These are phyloP conservation scores for Acorus calamus DNA, from an alignment of 106 monocot species.

Conservation along the genomic window DNA sequence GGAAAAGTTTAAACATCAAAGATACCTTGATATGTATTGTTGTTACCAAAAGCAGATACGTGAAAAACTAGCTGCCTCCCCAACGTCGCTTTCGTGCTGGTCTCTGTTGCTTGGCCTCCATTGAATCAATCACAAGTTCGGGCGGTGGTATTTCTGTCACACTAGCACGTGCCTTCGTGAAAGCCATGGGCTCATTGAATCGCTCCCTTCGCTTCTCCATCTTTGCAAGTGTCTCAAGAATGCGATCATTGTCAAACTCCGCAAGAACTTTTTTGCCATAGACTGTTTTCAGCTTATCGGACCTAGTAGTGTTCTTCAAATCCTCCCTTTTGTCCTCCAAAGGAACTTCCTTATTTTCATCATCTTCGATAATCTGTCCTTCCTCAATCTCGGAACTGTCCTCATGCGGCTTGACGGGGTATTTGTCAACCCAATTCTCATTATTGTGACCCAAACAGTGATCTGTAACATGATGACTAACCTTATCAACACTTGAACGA, in stretches of 20 bases:
- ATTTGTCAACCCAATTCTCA: not conserved
- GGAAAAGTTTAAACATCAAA: too few species aligned
- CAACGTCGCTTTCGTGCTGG: constrained; percentile 47
- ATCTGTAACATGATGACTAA: not conserved
- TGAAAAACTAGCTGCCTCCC: constrained; percentile 11
- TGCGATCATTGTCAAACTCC: constrained; percentile 18
- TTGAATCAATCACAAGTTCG: too few species aligned
- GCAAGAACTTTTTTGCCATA: constrained; percentile 2
- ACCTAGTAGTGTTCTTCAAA: not conserved
- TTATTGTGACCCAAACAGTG: not conserved
- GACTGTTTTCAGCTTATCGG: not conserved
- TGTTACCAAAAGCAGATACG: too few species aligned
- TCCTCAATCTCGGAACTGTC: constrained; percentile 38
- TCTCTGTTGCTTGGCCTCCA: constrained; percentile 21
- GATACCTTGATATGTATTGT: too few species aligned
- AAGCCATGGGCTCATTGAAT: constrained; percentile 36
- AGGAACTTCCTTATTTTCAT: constrained; percentile 7
- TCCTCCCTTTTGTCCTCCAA: not conserved
- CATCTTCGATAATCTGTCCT: constrained; percentile 37
- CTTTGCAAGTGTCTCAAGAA: constrained; percentile 38
- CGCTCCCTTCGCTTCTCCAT: constrained; percentile 52
- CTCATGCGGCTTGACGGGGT: not conserved
- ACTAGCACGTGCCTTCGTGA: constrained; percentile 5
- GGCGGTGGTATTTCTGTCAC: too few species aligned
- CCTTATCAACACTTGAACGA: not conserved